Evolutionary conservation across 176 grass and related monocot species (phyloP).

Genomic region (Juncus inflexus): DNA sequence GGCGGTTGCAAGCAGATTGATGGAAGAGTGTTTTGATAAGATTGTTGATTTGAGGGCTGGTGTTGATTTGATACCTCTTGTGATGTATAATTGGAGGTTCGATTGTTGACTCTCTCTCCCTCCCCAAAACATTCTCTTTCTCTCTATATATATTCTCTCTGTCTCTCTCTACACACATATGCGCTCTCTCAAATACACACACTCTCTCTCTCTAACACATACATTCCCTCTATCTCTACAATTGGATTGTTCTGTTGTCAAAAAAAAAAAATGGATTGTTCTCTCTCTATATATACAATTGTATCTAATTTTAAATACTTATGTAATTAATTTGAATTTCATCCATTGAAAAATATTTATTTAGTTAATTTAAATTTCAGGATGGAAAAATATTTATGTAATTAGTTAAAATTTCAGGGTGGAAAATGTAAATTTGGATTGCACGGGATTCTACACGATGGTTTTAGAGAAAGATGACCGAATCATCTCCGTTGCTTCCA

Average conservation of each 20-base stretch:
- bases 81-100: slow-evolving; percentile 81
- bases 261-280: background rate
- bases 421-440: slow-evolving; percentile 56
- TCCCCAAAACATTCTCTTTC: background rate
- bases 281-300: background rate
- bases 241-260: background rate
- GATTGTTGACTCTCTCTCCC: background rate
- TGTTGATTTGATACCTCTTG: slow-evolving; percentile 87
- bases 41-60: slow-evolving; percentile 87
- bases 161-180: background rate
- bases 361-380: slow-evolving; percentile 5
- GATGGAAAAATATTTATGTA: slow-evolving; percentile 4
- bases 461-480: slow-evolving; percentile 75
- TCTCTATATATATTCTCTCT: background rate
- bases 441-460: slow-evolving; percentile 78
- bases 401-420: slow-evolving; percentile 47
- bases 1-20: slow-evolving; percentile 76
- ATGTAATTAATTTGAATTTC: background rate
- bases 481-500: slow-evolving; percentile 74
- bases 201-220: background rate
- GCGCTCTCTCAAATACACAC: background rate
- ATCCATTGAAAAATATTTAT: background rate
- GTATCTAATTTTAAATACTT: background rate
- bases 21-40: slow-evolving; percentile 86
- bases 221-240: background rate